phyloP scores from a whole-genome alignment of 139 green algal species.

The Chlamydomonas sp. region DNA sequence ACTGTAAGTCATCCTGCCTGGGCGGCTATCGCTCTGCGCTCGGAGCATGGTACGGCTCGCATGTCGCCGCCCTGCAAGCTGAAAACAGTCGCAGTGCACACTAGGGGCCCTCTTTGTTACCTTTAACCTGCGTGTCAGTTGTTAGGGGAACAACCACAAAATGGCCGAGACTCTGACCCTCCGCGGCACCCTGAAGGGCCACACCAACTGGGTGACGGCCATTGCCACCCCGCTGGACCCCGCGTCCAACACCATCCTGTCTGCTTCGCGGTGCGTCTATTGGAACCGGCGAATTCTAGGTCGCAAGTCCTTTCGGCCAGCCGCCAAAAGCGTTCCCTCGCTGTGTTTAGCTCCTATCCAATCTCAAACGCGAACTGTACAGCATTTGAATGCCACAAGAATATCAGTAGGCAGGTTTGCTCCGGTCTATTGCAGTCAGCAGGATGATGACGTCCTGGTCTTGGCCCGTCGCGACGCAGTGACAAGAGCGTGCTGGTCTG shows the following conservation, averaged over 20 bases:
- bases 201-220: constrained; percentile 87
- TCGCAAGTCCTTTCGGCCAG: no score
- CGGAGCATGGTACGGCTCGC: no score
- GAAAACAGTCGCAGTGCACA: no score
- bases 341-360: no score
- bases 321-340: no score
- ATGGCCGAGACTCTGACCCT: constrained; percentile 87
- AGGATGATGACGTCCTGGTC: background rate
- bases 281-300: background rate
- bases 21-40: no score
- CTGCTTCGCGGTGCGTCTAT: constrained; percentile 82
- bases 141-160: constrained; percentile 11
- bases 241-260: constrained; percentile 91
- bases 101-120: background rate
- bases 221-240: constrained; percentile 97
- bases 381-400: no score
- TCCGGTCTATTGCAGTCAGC: background rate
- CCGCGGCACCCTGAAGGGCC: constrained; percentile 79
- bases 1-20: no score
- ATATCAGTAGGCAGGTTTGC: background rate
- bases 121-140: constrained; percentile 5
- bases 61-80: no score
- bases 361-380: no score
- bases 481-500: constrained; percentile 99
- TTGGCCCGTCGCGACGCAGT: constrained; percentile 50